Evolutionary conservation across 345 rosid genomes (phyloP), one percentile per base, ranked within the genome.

Genomic region (Alliaria petiolata): DNA sequence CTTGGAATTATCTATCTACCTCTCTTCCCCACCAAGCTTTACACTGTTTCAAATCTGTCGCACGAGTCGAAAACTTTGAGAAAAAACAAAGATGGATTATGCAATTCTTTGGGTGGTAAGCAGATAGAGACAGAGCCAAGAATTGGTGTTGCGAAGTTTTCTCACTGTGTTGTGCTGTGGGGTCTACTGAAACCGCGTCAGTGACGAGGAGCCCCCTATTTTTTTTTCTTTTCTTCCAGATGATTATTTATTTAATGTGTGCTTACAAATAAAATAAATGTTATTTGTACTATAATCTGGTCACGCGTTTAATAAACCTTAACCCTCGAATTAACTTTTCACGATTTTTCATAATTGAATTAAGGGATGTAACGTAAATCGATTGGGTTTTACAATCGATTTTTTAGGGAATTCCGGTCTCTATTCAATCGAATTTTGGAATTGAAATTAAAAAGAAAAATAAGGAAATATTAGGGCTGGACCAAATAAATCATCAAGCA

Each of bases 131-230:
- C 79, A 20, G n/a, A 11, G 13, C 31, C 6, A 8, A 40, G 60
- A 62, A 52, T 30, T 67, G 62, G 73, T 67, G 58, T 65, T 56
- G 58, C 49, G 67, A 40, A 17, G 67, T 45, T 58, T 40, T 73
- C 62, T 42, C 17, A 45, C 7, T 62, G 13, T 62, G 33, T 71
- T 72, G 33, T 56, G 58, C 34, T n/a, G 71, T 75, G 69, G 74
- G 79, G 1, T 58, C 79, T 54, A 7, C 8, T 38, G 7, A 75
- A 75, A 75, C 79, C 79, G 79, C 79, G 79, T 75, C n/a, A 51
- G 43, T 75, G 78, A 75, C 78, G 78, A 42, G 13, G 62, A 30
- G 4, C 60, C 72, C 46, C 46, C 6, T 19, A 19, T 52, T 62
- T 47, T 8, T 0, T 4, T 14, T n/a, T n/a, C n/a, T n/a, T 53